phyloP scores from a whole-genome alignment of 495 filamentous ascomycete species.

The Trichocladium antarcticum region DNA sequence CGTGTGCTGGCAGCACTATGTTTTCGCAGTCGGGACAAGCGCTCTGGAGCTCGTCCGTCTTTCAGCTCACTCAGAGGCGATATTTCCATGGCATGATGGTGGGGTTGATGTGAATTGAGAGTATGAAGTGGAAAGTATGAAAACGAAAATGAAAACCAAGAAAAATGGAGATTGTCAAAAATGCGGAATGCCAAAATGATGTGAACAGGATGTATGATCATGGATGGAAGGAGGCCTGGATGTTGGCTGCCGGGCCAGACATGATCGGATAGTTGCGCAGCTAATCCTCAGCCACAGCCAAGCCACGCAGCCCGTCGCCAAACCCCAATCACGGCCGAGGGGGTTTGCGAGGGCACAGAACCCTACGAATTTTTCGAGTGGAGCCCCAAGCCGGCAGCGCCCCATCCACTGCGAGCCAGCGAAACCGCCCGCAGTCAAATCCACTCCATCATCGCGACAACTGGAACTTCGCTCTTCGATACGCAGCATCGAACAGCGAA shows the following conservation, averaged over 20 bases:
- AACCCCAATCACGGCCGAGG: slow-evolving; percentile 12
- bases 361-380: slow-evolving; percentile 31
- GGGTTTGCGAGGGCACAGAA: slow-evolving; percentile 25
- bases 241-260: too few species aligned
- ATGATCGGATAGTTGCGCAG: too few species aligned
- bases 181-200: too few species aligned
- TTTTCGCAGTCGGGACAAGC: slow-evolving; percentile 27
- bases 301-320: slow-evolving; percentile 6
- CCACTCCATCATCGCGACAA: slow-evolving; percentile 26
- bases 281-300: background rate
- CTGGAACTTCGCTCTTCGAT: slow-evolving; percentile 31
- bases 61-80: slow-evolving; percentile 14
- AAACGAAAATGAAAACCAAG: background rate
- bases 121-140: background rate
- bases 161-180: too few species aligned
- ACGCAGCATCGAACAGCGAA: slow-evolving; percentile 29
- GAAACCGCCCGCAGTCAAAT: slow-evolving; percentile 20
- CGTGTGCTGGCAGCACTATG: slow-evolving; percentile 39
- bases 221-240: too few species aligned
- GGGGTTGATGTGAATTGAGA: too few species aligned
- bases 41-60: slow-evolving; percentile 26
- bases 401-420: slow-evolving; percentile 11
- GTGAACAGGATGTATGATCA: too few species aligned
- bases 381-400: slow-evolving; percentile 11
- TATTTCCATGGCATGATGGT: background rate